A percentile compares a stretch with the other conserved stretches of the same genome.
Conservation (phyloP, 1,284 basidiomycete genomes). For the Moniliophthora roreri region DNA sequence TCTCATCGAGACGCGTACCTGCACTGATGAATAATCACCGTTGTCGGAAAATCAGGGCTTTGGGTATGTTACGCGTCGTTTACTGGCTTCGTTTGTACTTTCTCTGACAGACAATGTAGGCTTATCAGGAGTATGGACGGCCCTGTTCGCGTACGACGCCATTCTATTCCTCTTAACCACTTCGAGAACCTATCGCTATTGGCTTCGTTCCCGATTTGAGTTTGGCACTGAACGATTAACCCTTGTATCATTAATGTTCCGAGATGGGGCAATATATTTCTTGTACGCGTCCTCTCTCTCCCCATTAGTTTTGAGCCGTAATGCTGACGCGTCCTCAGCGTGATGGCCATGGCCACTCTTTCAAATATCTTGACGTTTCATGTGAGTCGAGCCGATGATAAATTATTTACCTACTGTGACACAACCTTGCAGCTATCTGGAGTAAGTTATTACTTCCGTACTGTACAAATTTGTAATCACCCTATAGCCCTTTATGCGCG, state of each 20-base stretch:
- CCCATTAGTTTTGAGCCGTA: too few relatives aligned
- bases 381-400: neutral
- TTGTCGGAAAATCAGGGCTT: neutral
- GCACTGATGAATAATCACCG: too few relatives aligned
- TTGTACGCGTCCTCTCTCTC: neutral
- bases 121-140: neutral
- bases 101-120: neutral
- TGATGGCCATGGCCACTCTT: neutral
- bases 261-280: neutral
- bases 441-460: neutral
- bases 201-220: neutral
- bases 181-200: neutral
- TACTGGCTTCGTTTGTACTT: neutral
- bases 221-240: neutral
- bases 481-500: neutral
- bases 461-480: neutral
- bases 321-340: neutral
- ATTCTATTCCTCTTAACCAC: neutral
- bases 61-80: neutral
- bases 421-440: neutral
- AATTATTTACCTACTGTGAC: neutral
- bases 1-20: neutral
- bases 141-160: neutral
- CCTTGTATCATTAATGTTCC: neutral
- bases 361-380: constrained; percentile 5